Conservation (phyloP, 352 stramenopile species). For the Elongisporangium undulatum region DNA sequence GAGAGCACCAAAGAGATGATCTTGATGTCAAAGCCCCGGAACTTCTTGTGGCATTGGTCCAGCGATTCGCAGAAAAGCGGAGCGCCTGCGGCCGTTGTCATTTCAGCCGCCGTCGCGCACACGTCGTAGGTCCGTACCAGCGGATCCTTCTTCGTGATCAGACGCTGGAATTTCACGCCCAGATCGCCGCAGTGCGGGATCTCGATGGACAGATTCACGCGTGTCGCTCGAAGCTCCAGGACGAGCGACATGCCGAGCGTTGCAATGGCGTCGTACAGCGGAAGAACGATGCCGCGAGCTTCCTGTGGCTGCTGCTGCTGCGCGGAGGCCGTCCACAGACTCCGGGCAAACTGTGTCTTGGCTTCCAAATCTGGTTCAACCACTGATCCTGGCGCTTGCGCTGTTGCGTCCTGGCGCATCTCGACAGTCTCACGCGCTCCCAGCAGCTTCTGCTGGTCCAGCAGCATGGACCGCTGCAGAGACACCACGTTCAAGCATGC, state of each 20-base stretch:
- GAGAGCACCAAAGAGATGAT: conserved; percentile 32
- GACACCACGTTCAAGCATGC: too few species aligned
- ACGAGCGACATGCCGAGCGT: conserved; percentile 41
- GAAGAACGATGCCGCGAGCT: conserved; percentile 48
- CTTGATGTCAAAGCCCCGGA: conserved; percentile 45
- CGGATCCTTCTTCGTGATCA: conserved; percentile 10
- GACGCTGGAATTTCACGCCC: conserved; percentile 11
- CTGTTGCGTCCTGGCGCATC: too few species aligned
- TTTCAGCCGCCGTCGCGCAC: conserved; percentile 29
- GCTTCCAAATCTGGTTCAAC: too few species aligned
- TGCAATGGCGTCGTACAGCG: conserved; percentile 40
- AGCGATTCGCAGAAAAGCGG: conserved; percentile 40
- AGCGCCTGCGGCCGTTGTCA: too few species aligned
- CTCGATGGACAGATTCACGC: conserved; percentile 33
- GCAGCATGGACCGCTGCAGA: too few species aligned
- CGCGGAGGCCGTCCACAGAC: too few species aligned
- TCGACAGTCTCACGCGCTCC: too few species aligned
- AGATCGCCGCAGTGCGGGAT: conserved; percentile 35
- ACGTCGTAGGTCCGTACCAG: conserved; percentile 61
- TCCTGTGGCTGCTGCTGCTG: too few species aligned
- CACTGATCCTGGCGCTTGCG: too few species aligned
- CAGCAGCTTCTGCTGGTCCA: too few species aligned
- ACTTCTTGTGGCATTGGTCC: conserved; percentile 33
- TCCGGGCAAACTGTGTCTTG: too few species aligned
- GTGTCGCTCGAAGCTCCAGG: conserved; percentile 30